Conservation (phyloP, 306 rosid genomes). For the Urtica urens region DNA sequence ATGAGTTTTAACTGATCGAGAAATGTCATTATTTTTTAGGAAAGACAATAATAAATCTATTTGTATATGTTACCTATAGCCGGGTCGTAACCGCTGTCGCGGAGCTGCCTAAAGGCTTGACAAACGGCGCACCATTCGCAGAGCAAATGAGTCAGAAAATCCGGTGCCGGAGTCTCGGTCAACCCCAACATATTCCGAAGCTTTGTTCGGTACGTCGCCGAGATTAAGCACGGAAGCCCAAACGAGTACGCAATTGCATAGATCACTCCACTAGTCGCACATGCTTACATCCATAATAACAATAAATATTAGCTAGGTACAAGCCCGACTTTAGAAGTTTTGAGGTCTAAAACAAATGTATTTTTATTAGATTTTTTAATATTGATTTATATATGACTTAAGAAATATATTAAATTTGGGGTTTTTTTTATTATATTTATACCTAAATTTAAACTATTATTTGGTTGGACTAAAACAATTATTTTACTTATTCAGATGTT, state of each 20-base stretch:
- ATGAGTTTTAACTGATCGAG: too few species aligned
- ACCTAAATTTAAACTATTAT: too few species aligned
- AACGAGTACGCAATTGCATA: neutral
- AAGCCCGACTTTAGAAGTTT: too few species aligned
- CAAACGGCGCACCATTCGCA: slow-evolving; percentile 23
- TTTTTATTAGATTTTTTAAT: too few species aligned
- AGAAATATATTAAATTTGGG: too few species aligned
- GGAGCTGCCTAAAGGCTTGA: slow-evolving; percentile 24
- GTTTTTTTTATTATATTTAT: too few species aligned
- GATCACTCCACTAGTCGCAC: slow-evolving; percentile 3
- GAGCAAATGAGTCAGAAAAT: slow-evolving; percentile 15
- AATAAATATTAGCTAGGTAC: neutral
- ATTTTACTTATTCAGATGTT: too few species aligned
- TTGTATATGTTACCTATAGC: slow-evolving; percentile 12
- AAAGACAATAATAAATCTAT: too few species aligned
- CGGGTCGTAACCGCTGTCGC: slow-evolving; percentile 20
- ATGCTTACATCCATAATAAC: neutral
- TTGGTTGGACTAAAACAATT: too few species aligned
- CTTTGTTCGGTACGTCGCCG: slow-evolving; percentile 16
- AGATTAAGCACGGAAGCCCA: slow-evolving; percentile 15
- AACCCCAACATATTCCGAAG: slow-evolving; percentile 14
- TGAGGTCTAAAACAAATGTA: too few species aligned
- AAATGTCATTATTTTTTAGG: too few species aligned
- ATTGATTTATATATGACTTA: too few species aligned
- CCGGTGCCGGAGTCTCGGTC: slow-evolving; percentile 18